phyloP scores from a whole-genome alignment of 2,329 filamentous ascomycete species.

The Diaporthe australafricana region DNA sequence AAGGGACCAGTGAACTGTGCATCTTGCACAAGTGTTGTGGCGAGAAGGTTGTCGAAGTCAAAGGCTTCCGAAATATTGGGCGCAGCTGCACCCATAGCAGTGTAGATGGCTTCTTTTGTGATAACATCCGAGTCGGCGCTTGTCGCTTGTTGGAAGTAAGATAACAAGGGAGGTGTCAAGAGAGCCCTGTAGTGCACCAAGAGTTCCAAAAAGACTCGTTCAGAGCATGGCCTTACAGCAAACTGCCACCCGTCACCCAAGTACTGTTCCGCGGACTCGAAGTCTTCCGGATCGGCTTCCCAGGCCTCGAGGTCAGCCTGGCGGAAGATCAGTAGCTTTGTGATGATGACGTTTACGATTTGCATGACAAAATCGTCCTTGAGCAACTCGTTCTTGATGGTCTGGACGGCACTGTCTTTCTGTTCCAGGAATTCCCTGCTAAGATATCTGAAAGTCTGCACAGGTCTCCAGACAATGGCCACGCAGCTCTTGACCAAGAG shows the following conservation, averaged over 20 bases:
- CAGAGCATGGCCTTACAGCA: constrained; percentile 90
- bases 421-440: constrained; percentile 81
- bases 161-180: constrained; percentile 81
- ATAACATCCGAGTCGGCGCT: constrained; percentile 75
- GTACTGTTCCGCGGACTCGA: constrained; percentile 91
- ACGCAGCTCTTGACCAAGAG: constrained; percentile 85
- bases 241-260: constrained; percentile 90
- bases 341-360: constrained; percentile 87
- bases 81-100: constrained; percentile 88
- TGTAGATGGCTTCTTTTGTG: constrained; percentile 94
- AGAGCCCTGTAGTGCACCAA: constrained; percentile 89
- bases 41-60: constrained; percentile 86
- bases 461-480: constrained; percentile 84
- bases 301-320: constrained; percentile 88
- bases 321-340: constrained; percentile 88
- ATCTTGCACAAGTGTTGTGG: constrained; percentile 80
- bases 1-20: constrained; percentile 71
- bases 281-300: constrained; percentile 95
- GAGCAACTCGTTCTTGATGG: constrained; percentile 80
- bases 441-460: constrained; percentile 86
- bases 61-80: constrained; percentile 79
- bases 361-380: constrained; percentile 81
- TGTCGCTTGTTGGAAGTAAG: constrained; percentile 84
- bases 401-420: constrained; percentile 74
- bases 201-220: constrained; percentile 93